phyloP scores from a whole-genome alignment of 331 rosid species.

The Prunus yedoensis region DNA sequence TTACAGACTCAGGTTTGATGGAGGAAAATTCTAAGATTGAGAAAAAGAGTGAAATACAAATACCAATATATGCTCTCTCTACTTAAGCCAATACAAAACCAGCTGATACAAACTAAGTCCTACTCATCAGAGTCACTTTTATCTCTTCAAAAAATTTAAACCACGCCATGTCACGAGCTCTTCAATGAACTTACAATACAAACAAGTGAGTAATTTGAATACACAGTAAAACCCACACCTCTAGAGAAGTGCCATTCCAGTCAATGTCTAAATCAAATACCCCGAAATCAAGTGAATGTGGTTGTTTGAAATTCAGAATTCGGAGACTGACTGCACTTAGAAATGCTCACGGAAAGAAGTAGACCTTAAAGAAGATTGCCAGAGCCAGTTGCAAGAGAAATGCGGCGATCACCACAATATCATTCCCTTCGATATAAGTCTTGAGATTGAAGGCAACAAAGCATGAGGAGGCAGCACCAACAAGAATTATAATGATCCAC shows the following conservation, averaged over 20 bases:
- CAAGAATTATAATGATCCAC: slow-evolving; percentile 68
- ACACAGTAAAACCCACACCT: slow-evolving; percentile 12
- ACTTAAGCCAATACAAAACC: slow-evolving; percentile 10
- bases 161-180: not conserved
- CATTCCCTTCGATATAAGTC: slow-evolving; percentile 52
- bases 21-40: not conserved
- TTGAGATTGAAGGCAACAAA: slow-evolving; percentile 80
- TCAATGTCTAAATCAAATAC: not conserved
- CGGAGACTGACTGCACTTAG: slow-evolving; percentile 14
- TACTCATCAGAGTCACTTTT: slow-evolving; percentile 1
- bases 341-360: slow-evolving; percentile 80
- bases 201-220: slow-evolving; percentile 16
- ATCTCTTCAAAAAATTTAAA: not conserved
- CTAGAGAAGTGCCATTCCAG: slow-evolving; percentile 5
- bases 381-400: slow-evolving; percentile 79
- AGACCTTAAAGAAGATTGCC: slow-evolving; percentile 91
- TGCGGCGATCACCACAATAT: slow-evolving; percentile 64
- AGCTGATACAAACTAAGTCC: not conserved
- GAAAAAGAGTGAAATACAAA: not conserved
- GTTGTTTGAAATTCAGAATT: slow-evolving; percentile 20
- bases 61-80: not conserved
- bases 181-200: slow-evolving; percentile 12
- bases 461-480: slow-evolving; percentile 77
- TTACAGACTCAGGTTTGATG: slow-evolving; percentile 9
- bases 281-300: slow-evolving; percentile 26